Evolutionary conservation across 371 early-diverging fungal genomes (phyloP).

Genomic region (Vairimorpha ceranae): DNA sequence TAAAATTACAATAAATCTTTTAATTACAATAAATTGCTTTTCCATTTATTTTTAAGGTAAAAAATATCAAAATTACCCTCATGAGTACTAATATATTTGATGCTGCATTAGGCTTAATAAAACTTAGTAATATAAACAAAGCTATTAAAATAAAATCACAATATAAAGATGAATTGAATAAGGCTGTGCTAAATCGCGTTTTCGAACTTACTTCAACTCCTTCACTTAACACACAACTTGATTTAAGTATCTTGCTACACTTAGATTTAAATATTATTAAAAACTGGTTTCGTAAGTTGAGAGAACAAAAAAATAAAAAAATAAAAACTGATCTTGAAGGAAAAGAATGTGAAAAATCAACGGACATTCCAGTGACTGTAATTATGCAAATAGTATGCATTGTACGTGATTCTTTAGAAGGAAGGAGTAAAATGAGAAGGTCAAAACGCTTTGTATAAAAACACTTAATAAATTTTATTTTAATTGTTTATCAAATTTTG

Average conservation of each 20-base stretch:
- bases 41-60: neutral
- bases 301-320: neutral
- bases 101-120: neutral
- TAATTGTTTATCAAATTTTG: no score
- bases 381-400: neutral
- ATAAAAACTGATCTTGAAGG: neutral
- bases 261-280: neutral
- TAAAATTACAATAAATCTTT: no score
- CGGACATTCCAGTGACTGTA: neutral
- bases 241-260: constrained; percentile 2
- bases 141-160: neutral
- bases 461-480: no score
- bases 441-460: neutral
- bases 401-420: neutral
- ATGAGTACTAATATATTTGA: neutral
- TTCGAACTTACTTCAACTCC: neutral
- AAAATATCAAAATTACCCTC: neutral
- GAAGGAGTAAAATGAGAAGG: neutral
- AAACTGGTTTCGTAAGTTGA: neutral
- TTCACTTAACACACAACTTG: neutral
- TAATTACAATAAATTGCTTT: no score
- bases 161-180: neutral
- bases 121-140: neutral
- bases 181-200: neutral
- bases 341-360: neutral